Percentiles rank a stretch among this genome's conserved stretches.
Evolutionary conservation across 2,329 filamentous ascomycete genomes (phyloP).

Genomic region (Didymella exigua): DNA sequence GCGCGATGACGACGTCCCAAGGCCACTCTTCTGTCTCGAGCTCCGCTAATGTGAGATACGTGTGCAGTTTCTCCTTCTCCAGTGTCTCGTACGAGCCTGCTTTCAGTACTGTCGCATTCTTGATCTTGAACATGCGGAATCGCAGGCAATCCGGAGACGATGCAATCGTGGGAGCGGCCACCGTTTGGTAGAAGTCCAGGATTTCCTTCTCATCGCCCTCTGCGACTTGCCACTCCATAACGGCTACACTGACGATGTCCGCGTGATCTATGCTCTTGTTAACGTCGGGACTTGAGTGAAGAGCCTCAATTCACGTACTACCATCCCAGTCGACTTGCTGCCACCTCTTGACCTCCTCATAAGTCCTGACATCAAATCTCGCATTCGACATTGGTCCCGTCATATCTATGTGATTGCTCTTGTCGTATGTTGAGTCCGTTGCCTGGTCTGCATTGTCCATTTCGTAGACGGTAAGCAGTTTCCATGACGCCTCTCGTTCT

Average conservation of each 20-base stretch:
- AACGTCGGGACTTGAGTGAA: background rate
- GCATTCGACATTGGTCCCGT: background rate
- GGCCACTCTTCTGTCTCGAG: conserved; percentile 19
- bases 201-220: conserved; percentile 10
- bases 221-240: conserved; percentile 19
- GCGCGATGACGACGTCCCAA: conserved; percentile 15
- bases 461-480: conserved; percentile 19
- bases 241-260: conserved; percentile 16
- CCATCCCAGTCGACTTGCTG: conserved; percentile 17
- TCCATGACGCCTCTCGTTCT: conserved; percentile 16
- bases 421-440: background rate
- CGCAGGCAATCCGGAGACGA: conserved; percentile 16
- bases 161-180: conserved; percentile 14
- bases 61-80: conserved; percentile 5
- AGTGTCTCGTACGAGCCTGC: conserved; percentile 13
- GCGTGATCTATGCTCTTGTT: conserved; percentile 1
- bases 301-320: background rate
- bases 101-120: conserved; percentile 15
- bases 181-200: conserved; percentile 14
- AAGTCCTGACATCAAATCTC: conserved; percentile 17
- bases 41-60: conserved; percentile 14
- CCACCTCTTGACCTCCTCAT: conserved; percentile 15
- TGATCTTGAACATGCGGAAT: conserved; percentile 17
- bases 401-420: conserved; percentile 4
- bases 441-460: conserved; percentile 1